Evolutionary conservation across 1,284 basidiomycete species (phyloP).

Genomic region (Boletus mariae): DNA sequence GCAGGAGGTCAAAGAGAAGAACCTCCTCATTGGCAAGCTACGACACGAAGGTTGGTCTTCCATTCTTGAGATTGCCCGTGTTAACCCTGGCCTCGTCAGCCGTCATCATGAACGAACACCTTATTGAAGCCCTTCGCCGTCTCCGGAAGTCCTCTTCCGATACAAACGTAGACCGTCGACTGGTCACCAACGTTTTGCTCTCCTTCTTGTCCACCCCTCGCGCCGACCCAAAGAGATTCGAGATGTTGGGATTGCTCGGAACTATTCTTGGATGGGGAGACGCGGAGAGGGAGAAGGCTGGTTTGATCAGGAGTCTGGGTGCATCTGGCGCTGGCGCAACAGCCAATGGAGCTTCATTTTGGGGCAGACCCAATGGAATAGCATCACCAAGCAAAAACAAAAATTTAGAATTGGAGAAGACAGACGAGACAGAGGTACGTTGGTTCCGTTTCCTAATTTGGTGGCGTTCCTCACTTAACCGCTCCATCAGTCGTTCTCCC

Average conservation of each 20-base stretch:
- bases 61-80: not conserved
- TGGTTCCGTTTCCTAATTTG: not conserved
- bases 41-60: conserved; percentile 78
- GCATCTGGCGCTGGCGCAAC: conserved; percentile 45
- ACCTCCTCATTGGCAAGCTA: conserved; percentile 85
- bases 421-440: conserved; percentile 72
- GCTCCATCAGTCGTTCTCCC: conserved; percentile 78
- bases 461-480: conserved; percentile 1
- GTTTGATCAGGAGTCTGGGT: conserved; percentile 35
- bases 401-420: conserved; percentile 61
- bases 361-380: conserved; percentile 38
- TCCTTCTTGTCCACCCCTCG: conserved; percentile 89
- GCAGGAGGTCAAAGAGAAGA: conserved; percentile 93
- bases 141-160: conserved; percentile 83
- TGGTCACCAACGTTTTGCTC: conserved; percentile 95
- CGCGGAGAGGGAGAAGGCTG: conserved; percentile 85
- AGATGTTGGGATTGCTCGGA: conserved; percentile 88
- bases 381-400: conserved; percentile 42
- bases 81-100: conserved; percentile 42
- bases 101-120: conserved; percentile 95
- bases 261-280: conserved; percentile 92
- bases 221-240: conserved; percentile 91
- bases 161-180: conserved; percentile 86
- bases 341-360: conserved; percentile 37
- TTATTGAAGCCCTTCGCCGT: conserved; percentile 94